Percentiles rank a stretch among this genome's conserved stretches.
These are phyloP conservation scores for Amphicarpaea edgeworthii DNA, from an alignment of 306 rosid species.

Conservation along the genomic window DNA sequence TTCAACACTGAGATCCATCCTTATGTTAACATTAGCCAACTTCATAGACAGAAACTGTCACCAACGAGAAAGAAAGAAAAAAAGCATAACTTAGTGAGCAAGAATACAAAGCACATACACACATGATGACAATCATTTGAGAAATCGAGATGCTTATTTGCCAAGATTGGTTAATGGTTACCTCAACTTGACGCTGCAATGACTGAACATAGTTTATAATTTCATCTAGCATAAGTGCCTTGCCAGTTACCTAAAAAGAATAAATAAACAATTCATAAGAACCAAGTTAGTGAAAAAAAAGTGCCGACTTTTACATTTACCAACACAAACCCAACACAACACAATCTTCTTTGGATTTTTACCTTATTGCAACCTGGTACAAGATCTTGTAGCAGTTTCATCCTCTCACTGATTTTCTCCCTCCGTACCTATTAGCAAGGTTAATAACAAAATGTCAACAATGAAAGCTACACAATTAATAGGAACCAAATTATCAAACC, in stretches of 20 bases:
- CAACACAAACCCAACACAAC: not conserved
- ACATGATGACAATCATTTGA: constrained; percentile 39
- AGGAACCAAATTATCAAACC: constrained; percentile 14
- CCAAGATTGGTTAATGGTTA: constrained; percentile 46
- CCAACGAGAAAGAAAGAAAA: not conserved
- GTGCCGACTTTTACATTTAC: constrained; percentile 5
- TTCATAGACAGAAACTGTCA: constrained; percentile 95
- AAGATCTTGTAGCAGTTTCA: constrained; percentile 96
- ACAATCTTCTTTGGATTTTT: not conserved
- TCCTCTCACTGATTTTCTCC: constrained; percentile 97
- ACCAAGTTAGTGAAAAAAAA: constrained; percentile 43
- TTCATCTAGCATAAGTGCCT: constrained; percentile 98
- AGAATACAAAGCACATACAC: constrained; percentile 43
- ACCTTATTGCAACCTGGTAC: constrained; percentile 99
- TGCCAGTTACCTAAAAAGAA: constrained; percentile 79
- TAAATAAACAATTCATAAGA: constrained; percentile 13
- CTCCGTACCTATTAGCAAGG: constrained; percentile 73
- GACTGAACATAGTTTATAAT: constrained; percentile 98
- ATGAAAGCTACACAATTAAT: not conserved
- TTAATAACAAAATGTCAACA: constrained; percentile 41
- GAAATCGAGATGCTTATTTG: constrained; percentile 42
- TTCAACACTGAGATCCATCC: constrained; percentile 77
- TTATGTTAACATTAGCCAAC: constrained; percentile 86
- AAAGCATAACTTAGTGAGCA: constrained; percentile 42
- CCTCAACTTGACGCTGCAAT: constrained; percentile 98